Evolutionary conservation across 192 early-diverging fungal genomes (phyloP), one percentile per base, ranked within the genome.

Genomic region (Gigaspora rosea): DNA sequence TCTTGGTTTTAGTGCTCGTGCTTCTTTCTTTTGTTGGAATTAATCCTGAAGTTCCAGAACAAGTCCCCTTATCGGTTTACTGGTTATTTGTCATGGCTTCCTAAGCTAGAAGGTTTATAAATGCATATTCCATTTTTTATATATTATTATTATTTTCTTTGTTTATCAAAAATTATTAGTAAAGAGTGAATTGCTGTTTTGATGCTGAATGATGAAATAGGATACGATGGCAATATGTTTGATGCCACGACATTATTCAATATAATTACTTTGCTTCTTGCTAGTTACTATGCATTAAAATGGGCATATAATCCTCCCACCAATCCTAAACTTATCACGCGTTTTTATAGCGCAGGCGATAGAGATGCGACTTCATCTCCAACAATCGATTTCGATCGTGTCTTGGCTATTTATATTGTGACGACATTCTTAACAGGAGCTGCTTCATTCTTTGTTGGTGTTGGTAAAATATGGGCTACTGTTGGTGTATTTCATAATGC

Each of bases 401-500:
- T 27, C 16, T 18, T 75, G 5, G 36, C 65, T 2, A 6, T 46
- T 49, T 78, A 78, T 47, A 4, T 59, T 1, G 8, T 75, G 15
- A 16, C 27, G 2, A 78, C 77, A 16, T 15, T 33, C 4, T 15
- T 33, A 8, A n/a, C 33, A 11, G 41, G 16, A 36, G 0, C 46
- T 13, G 12, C 48, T 15, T 58, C 33, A 57, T 16, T 48, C 15
- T 2, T 73, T 6, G 16, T 76, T 16, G 78, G 77, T 62, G 16
- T 65, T 35, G 58, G 73, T 18, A 79, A 79, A 50, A 51, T 79
- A 10, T 79, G 32, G 57, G n/a, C 11, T 6, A 11, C 27, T 11
- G 11, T 79, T 13, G 78, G 71, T 18, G 15, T 73, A 46, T 64
- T 64, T 48, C 78, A 79, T 35, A 79, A 79, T 64, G 13, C 71